Base-by-base conservation (phyloP, 2,329 filamentous ascomycete genomes). In the Colletotrichum sansevieriae region DNA sequence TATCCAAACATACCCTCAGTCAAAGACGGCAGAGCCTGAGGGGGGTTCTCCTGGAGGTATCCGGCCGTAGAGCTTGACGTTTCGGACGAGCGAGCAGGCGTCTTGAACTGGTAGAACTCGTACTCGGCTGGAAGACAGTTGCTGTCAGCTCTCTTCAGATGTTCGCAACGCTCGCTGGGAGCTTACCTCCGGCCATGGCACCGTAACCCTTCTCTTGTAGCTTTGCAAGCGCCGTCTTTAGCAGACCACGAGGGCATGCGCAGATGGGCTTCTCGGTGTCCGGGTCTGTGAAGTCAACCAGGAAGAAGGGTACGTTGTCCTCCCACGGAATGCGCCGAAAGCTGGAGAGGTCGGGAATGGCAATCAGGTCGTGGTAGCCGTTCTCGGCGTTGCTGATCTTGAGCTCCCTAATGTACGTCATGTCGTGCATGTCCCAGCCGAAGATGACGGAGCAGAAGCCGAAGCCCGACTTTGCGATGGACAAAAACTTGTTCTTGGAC, bases 1-100 rank as follows among this genome's bases (percentile, higher is more conserved):
- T 98, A 98, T 68, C 94, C 95, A 75, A 97, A 97, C 95, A 97
- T 97, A 76, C 95, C 95, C 76, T 97, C 93, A 9, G 95, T 97
- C 58, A 98, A 82, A 25, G 92, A 84, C 0, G 93, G 93, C 9
- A 97, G 86, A n/a, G 89, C 80, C 56, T 91, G 83, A 13, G 92
- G 89, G 0, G 92, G 87, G 77, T 97, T 94, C 7, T 91, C 83
- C 75, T 88, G 86, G 43, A 97, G 87, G 78, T 92, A 97, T 8
- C 86, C 82, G 25, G 93, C 92, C 1, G 93, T 92, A 0, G 92
- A 90, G 35, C 90, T 89, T 9, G 86, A 87, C 71, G 89, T 85
- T 20, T 83, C 77, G 35, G 83, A 79, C 20, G 83, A 79, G 43
- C 79, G 74, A 18, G 82, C 75, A 10, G 94, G 94, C 4, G 88